Conservation (phyloP, 257 asterid genomes). For the Knoxia roxburghii region DNA sequence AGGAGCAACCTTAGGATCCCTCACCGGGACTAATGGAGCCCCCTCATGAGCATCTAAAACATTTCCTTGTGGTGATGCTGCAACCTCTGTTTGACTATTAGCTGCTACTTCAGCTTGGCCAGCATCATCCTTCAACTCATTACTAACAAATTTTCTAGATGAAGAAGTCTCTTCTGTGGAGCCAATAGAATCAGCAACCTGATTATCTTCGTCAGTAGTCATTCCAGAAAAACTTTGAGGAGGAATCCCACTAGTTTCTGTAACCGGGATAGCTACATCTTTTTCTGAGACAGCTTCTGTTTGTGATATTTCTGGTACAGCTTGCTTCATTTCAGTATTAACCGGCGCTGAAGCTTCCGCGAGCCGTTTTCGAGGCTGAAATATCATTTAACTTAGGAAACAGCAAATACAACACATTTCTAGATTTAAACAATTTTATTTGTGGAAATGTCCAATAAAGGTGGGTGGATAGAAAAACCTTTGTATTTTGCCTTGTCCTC, state of each 20-base stretch:
- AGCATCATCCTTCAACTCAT: slow-evolving; percentile 39
- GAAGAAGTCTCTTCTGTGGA: slow-evolving; percentile 39
- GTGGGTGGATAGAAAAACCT: slow-evolving; percentile 40
- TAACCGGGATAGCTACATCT: slow-evolving; percentile 21
- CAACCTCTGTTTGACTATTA: slow-evolving; percentile 35
- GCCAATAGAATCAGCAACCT: slow-evolving; percentile 37
- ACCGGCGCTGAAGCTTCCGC: slow-evolving; percentile 38
- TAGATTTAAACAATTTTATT: neutral
- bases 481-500: slow-evolving; percentile 53
- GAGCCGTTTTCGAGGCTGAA: slow-evolving; percentile 54
- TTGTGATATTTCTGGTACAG: slow-evolving; percentile 37
- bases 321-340: slow-evolving; percentile 37
- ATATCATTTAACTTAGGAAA: slow-evolving; percentile 23
- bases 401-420: slow-evolving; percentile 17
- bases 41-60: slow-evolving; percentile 35
- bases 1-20: slow-evolving; percentile 32
- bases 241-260: slow-evolving; percentile 37
- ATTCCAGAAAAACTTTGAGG: slow-evolving; percentile 27
- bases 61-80: slow-evolving; percentile 26
- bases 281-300: slow-evolving; percentile 41
- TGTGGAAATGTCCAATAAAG: neutral
- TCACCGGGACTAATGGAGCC: slow-evolving; percentile 26
- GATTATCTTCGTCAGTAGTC: slow-evolving; percentile 37
- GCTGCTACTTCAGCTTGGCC: slow-evolving; percentile 34
- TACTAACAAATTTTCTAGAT: slow-evolving; percentile 35